Percentiles rank a stretch among this genome's conserved stretches.
Conservation (phyloP, 2,329 filamentous ascomycete species). For the Colletotrichum acutatum region DNA sequence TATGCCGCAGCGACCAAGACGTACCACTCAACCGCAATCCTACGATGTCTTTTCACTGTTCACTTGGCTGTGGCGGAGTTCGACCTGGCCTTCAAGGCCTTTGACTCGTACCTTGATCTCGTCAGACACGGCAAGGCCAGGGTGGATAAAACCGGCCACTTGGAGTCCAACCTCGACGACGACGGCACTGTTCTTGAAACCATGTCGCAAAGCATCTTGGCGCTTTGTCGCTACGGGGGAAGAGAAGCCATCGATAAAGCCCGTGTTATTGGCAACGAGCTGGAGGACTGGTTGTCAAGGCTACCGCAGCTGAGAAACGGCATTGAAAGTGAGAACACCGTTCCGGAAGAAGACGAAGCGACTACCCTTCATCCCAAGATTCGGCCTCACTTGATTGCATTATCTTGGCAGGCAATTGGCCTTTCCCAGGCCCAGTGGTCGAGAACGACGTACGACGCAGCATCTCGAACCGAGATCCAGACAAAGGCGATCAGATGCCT, state of each 20-base stretch:
- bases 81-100: constrained; percentile 88
- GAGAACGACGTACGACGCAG: constrained; percentile 80
- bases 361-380: constrained; percentile 56
- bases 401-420: constrained; percentile 86
- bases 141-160: constrained; percentile 80
- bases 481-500: constrained; percentile 81
- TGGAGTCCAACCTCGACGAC: constrained; percentile 78
- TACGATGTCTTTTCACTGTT: constrained; percentile 87
- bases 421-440: constrained; percentile 90
- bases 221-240: constrained; percentile 85
- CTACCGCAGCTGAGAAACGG: constrained; percentile 50
- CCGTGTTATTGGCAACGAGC: constrained; percentile 72
- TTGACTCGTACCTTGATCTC: constrained; percentile 92
- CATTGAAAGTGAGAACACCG: constrained; percentile 43
- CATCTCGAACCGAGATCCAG: constrained; percentile 78
- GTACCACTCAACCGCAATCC: constrained; percentile 91
- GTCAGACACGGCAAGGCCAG: constrained; percentile 86
- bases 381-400: constrained; percentile 70
- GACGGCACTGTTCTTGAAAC: constrained; percentile 82
- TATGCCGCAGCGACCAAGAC: constrained; percentile 93
- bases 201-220: constrained; percentile 80
- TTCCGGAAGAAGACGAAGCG: constrained; percentile 46
- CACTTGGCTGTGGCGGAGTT: constrained; percentile 92
- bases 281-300: constrained; percentile 81
- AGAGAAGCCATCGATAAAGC: constrained; percentile 82